Evolutionary conservation across 148 eudicot genomes (phyloP), one percentile per base, ranked within the genome.

Genomic region (Silene conica): DNA sequence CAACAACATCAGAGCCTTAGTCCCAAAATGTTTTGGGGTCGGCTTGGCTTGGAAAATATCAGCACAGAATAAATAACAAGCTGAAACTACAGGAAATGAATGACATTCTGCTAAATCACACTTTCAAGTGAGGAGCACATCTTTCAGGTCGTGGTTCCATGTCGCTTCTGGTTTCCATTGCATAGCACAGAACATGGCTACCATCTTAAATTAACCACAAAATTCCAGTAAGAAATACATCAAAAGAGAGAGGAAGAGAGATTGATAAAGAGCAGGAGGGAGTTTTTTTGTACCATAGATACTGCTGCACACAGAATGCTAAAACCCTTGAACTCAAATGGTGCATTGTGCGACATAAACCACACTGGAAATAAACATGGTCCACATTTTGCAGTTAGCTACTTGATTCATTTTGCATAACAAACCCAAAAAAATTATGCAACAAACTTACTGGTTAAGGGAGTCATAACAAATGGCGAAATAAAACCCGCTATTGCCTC

Each of bases 321-420:
- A 74, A 93, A 93, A 75, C 98, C 98, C 83, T 93, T 93, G 81
- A 90, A 89, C 79, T 91, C 73, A 60, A 93, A 93, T 31, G 98
- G 97, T 3, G 97, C 91, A 50, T 86, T 72, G 26, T 78, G 78
- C n/a, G 98, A 93, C 63, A 91, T 73, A 73, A 93, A 93, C 91
- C 84, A 89, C 52, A 89, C 98, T 93, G 84, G 43, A 82, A 73
- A 20, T 70, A 82, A 7, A 34, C 3, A 48, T 69, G n/a, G 2
- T 45, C 28, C 14, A 54, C 9, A 55, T 73, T 20, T 50, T n/a
- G 26, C 28, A 50, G 43, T 68, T 31, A 58, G 60, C 22, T 62
- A 59, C 38, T 34, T 31, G 21, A 22, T 43, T 21, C 6, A 0
- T 38, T 14, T 14, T 38, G 23, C 2, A 26, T 14, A 52, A 59